Percentiles rank a stretch among this genome's conserved stretches.
phyloP scores from a whole-genome alignment of 1,284 basidiomycete genomes.

The Trichosporon inkin region DNA sequence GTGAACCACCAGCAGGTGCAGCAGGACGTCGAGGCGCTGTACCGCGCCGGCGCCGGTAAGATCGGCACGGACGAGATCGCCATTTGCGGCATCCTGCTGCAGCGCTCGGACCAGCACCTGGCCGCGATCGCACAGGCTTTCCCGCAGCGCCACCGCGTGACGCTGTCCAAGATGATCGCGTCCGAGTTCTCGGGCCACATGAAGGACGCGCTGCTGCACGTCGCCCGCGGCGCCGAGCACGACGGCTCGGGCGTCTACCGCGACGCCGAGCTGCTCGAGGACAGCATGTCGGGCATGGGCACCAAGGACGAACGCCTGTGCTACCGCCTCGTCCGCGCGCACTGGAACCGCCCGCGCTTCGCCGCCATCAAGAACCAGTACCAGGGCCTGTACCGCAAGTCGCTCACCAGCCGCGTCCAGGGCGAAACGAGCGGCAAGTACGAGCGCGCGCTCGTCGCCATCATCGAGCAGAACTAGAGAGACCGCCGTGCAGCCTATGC shows the following conservation, averaged over 20 bases:
- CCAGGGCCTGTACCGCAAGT: conserved; percentile 37
- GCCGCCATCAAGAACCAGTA: conserved; percentile 48
- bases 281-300: conserved; percentile 47
- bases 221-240: conserved; percentile 42
- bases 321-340: conserved; percentile 45
- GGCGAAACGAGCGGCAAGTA: conserved; percentile 51
- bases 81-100: conserved; percentile 49
- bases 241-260: conserved; percentile 47
- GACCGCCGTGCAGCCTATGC: too few relatives aligned
- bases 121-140: conserved; percentile 46
- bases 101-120: conserved; percentile 47
- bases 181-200: conserved; percentile 52
- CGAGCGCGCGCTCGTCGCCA: conserved; percentile 37
- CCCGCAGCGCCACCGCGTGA: conserved; percentile 35
- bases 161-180: conserved; percentile 44
- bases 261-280: conserved; percentile 44
- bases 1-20: conserved; percentile 48
- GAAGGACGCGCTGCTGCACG: conserved; percentile 43
- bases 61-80: conserved; percentile 51
- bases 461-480: conserved; percentile 36
- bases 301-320: conserved; percentile 51
- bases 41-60: conserved; percentile 47
- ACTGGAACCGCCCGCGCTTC: conserved; percentile 50
- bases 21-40: conserved; percentile 47
- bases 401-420: conserved; percentile 41